Percentiles rank a stretch among this genome's conserved stretches.
These are phyloP conservation scores for Colletotrichum cereale DNA, from an alignment of 2,329 filamentous ascomycete species.

Conservation along the genomic window DNA sequence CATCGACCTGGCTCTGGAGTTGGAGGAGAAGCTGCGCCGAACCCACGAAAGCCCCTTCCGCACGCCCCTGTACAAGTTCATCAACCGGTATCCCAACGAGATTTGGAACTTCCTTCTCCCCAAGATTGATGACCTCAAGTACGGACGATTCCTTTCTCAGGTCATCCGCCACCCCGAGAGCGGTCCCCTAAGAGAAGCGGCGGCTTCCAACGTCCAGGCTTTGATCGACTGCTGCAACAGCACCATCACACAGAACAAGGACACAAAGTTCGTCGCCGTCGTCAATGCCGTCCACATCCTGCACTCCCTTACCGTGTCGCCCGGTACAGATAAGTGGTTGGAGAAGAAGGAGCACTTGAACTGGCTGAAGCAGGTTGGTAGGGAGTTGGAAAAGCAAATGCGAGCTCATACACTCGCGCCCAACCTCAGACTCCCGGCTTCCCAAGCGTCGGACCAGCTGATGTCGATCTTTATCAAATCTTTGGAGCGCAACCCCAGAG, in stretches of 20 bases:
- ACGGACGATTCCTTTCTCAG: conserved; percentile 92
- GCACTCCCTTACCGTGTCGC: conserved; percentile 79
- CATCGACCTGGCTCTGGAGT: conserved; percentile 88
- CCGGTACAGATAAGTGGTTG: conserved; percentile 78
- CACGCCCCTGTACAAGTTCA: conserved; percentile 88
- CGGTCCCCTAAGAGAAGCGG: conserved; percentile 78
- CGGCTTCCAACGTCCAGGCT: conserved; percentile 78
- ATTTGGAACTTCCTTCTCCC: conserved; percentile 84
- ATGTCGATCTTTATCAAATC: conserved; percentile 88
- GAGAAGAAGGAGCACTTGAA: conserved; percentile 71
- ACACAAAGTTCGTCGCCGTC: conserved; percentile 75
- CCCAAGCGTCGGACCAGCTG: conserved; percentile 90
- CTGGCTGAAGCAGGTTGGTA: conserved; percentile 76
- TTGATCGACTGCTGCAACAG: conserved; percentile 78
- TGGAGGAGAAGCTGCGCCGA: conserved; percentile 86
- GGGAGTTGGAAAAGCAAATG: conserved; percentile 82
- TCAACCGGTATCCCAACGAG: conserved; percentile 93
- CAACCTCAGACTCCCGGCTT: conserved; percentile 82
- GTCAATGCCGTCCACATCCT: conserved; percentile 92
- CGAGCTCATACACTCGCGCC: conserved; percentile 77
- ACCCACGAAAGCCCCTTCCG: conserved; percentile 95
- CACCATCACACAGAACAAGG: conserved; percentile 73
- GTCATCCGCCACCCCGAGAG: conserved; percentile 83
- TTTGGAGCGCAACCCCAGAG: conserved; percentile 78
- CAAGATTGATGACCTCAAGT: conserved; percentile 85